Conservation (phyloP, 805 yeast genomes). For the Yamadazyma sp. region DNA sequence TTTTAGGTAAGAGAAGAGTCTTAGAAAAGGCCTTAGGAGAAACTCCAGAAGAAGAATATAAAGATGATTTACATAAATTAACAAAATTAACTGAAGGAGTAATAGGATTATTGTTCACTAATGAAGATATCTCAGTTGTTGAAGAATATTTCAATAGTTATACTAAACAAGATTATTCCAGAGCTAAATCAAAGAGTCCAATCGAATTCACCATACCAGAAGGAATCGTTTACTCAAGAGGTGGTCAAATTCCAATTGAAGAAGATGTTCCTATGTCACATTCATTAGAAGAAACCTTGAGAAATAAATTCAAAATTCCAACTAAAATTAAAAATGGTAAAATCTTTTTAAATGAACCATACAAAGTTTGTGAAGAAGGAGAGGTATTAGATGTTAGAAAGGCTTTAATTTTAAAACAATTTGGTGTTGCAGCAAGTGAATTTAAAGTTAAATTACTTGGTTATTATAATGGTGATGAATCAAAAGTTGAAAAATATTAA, state of each 20-base stretch:
- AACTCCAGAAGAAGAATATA: conserved; percentile 84
- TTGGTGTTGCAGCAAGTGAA: conserved; percentile 92
- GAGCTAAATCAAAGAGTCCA: conserved; percentile 86
- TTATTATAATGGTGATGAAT: conserved; percentile 63
- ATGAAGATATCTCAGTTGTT: conserved; percentile 88
- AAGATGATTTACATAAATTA: conserved; percentile 74
- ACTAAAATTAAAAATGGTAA: conserved; percentile 89
- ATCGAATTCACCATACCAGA: conserved; percentile 81
- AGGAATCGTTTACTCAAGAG: conserved; percentile 91
- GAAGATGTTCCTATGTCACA: conserved; percentile 98
- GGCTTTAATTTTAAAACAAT: conserved; percentile 87
- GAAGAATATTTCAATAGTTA: conserved; percentile 79
- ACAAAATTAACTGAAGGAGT: conserved; percentile 68
- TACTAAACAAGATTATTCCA: conserved; percentile 75
- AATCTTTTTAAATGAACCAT: conserved; percentile 71
- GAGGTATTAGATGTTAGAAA: conserved; percentile 83
- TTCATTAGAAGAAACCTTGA: conserved; percentile 87
- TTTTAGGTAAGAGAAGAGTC: conserved; percentile 91
- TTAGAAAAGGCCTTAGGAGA: conserved; percentile 90
- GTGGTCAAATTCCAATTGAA: conserved; percentile 84
- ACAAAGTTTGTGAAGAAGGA: conserved; percentile 75
- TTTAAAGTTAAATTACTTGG: conserved; percentile 81
- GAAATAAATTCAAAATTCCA: conserved; percentile 87
- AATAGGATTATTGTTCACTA: conserved; percentile 83
- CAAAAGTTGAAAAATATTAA: conserved; percentile 8